phyloP scores from a whole-genome alignment of 2,329 filamentous ascomycete species.

The Trichoderma polysporum region DNA sequence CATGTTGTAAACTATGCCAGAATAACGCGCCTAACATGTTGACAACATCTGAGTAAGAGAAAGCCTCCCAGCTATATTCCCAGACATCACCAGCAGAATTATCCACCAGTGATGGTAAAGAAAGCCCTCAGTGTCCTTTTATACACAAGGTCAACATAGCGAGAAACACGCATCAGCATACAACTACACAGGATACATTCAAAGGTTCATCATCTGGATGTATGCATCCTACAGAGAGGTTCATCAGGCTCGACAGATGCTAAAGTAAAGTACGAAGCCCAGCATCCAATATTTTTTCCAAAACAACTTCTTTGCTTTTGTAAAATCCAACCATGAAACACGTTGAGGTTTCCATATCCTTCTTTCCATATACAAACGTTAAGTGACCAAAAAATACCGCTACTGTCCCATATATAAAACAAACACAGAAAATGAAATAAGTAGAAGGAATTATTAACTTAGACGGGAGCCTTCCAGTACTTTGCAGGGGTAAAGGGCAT shows the following conservation, averaged over 20 bases:
- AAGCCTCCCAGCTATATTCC: no score
- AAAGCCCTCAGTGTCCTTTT: no score
- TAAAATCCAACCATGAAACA: slow-evolving; percentile 22
- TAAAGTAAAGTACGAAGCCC: neutral
- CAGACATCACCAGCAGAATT: no score
- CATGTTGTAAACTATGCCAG: no score
- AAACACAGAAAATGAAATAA: neutral
- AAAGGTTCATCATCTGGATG: no score
- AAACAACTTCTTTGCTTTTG: neutral
- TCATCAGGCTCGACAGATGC: neutral
- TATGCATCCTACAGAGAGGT: neutral
- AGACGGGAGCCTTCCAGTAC: slow-evolving; percentile 53
- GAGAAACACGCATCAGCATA: neutral
- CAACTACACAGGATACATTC: no score
- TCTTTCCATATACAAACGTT: slow-evolving; percentile 14
- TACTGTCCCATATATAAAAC: neutral
- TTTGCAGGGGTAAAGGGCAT: slow-evolving; percentile 86
- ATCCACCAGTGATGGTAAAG: no score
- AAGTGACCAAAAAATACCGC: slow-evolving; percentile 8
- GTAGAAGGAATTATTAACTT: neutral
- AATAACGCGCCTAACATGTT: no score
- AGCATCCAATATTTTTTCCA: neutral
- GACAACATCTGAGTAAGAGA: no score
- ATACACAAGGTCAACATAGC: neutral
- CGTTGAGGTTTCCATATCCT: slow-evolving; percentile 24